These are phyloP conservation scores for Phycomyces nitens DNA, from an alignment of 192 early-diverging fungal species.

Conservation along the genomic window DNA sequence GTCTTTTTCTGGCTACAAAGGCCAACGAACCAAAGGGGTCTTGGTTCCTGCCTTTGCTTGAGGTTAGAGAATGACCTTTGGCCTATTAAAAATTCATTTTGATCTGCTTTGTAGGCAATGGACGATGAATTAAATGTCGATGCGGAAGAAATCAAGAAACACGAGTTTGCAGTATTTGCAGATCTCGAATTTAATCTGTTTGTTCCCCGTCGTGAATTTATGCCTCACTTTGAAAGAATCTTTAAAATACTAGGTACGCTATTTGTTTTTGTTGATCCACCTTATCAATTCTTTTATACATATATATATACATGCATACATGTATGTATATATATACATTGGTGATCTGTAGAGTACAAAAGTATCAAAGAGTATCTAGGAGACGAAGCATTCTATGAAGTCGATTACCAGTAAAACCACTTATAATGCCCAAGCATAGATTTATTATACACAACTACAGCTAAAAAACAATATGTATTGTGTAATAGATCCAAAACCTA, in stretches of 20 bases:
- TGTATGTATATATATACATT: too few relatives aligned
- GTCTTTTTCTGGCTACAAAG: conserved; percentile 79
- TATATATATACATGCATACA: too few relatives aligned
- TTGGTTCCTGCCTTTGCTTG: conserved; percentile 52
- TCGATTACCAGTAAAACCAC: not conserved
- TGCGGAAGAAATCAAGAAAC: conserved; percentile 72
- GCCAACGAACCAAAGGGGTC: conserved; percentile 80
- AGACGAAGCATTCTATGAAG: conserved; percentile 5
- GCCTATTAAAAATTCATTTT: not conserved
- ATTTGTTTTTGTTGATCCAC: not conserved
- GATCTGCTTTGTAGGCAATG: conserved; percentile 41
- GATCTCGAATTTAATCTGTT: conserved; percentile 90
- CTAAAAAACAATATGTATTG: too few relatives aligned
- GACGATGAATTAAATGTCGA: conserved; percentile 74
- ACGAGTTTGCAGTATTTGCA: conserved; percentile 90
- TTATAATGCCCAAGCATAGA: too few relatives aligned
- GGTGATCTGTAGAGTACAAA: conserved; percentile 5
- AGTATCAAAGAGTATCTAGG: conserved; percentile 9
- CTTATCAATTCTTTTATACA: not conserved
- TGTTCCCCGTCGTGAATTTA: conserved; percentile 78
- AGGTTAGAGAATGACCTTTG: conserved; percentile 24
- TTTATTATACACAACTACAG: too few relatives aligned
- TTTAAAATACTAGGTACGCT: conserved; percentile 55
- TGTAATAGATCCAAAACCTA: too few relatives aligned
- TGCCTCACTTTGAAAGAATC: conserved; percentile 90